Conservation (phyloP, 305 asterid species). For the Stenogyne calaminthoides region DNA sequence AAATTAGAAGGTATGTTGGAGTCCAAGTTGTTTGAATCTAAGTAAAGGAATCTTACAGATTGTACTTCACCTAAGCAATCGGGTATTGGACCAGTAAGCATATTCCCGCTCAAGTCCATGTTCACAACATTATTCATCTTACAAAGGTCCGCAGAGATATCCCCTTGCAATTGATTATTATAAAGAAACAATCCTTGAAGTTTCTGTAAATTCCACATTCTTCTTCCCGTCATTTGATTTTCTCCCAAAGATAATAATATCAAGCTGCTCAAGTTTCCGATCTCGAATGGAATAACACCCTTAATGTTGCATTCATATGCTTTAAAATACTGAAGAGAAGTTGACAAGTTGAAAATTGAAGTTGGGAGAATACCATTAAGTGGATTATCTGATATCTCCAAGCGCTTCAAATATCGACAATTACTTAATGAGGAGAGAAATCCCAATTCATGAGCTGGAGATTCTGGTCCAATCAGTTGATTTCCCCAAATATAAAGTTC, state of each 20-base stretch:
- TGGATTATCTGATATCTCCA: constrained; percentile 28
- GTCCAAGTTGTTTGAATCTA: constrained; percentile 16
- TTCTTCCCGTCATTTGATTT: constrained; percentile 22
- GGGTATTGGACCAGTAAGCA: constrained; percentile 23
- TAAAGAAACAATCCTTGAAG: constrained; percentile 13
- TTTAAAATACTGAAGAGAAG: neutral
- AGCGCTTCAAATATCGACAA: constrained; percentile 2
- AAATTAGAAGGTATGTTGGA: constrained; percentile 28
- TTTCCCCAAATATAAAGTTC: neutral
- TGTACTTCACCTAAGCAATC: constrained; percentile 26
- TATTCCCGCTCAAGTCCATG: constrained; percentile 19
- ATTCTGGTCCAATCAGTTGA: constrained; percentile 9
- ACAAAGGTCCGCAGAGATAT: constrained; percentile 21
- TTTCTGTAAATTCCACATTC: constrained; percentile 17
- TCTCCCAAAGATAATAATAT: neutral
- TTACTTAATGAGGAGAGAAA: constrained; percentile 36
- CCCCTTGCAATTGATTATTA: constrained; percentile 5
- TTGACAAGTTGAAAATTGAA: constrained; percentile 31
- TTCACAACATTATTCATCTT: constrained; percentile 18
- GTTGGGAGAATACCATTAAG: constrained; percentile 35
- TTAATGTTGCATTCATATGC: constrained; percentile 24
- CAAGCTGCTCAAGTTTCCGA: constrained; percentile 32
- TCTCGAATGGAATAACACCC: constrained; percentile 33
- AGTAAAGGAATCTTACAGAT: constrained; percentile 15
- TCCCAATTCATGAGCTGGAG: constrained; percentile 7